phyloP scores from a whole-genome alignment of 1,284 basidiomycete species.

The Boletellus deceptivus region DNA sequence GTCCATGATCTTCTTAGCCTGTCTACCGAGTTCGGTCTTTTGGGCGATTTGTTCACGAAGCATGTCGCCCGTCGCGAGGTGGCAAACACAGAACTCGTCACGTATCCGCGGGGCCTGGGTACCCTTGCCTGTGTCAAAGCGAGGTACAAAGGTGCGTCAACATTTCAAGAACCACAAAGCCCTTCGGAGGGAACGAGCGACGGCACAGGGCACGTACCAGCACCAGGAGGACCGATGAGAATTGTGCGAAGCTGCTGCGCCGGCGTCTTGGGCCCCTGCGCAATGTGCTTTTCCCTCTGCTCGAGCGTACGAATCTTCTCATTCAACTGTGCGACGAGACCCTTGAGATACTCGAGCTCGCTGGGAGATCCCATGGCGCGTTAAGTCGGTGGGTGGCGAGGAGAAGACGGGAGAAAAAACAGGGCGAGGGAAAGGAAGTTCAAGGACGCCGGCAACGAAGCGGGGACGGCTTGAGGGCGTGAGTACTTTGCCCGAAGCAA shows the following conservation, averaged over 20 bases:
- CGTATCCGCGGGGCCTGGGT: constrained; percentile 95
- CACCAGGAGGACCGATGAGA: constrained; percentile 94
- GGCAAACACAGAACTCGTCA: constrained; percentile 93
- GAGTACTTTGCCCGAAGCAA: constrained; percentile 1
- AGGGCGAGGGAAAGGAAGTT: background rate
- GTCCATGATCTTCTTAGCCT: constrained; percentile 99
- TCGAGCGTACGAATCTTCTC: constrained; percentile 77
- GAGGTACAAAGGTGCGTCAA: constrained; percentile 5
- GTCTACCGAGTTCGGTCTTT: constrained; percentile 85
- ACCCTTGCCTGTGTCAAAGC: constrained; percentile 74
- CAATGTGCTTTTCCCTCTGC: constrained; percentile 51
- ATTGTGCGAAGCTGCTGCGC: constrained; percentile 86
- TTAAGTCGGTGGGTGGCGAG: too few species aligned
- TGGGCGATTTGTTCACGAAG: constrained; percentile 89
- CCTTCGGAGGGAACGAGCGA: background rate
- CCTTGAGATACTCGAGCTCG: constrained; percentile 89
- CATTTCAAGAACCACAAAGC: too few species aligned
- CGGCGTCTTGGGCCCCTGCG: constrained; percentile 54
- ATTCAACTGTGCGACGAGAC: constrained; percentile 79
- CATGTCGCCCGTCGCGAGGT: constrained; percentile 98
- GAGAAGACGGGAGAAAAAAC: background rate
- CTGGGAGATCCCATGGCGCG: constrained; percentile 55
- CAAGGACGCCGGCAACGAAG: background rate
- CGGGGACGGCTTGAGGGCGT: background rate
- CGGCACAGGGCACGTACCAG: constrained; percentile 59